Base-by-base conservation (phyloP, 495 filamentous ascomycete genomes). In the Penicillium salamii region DNA sequence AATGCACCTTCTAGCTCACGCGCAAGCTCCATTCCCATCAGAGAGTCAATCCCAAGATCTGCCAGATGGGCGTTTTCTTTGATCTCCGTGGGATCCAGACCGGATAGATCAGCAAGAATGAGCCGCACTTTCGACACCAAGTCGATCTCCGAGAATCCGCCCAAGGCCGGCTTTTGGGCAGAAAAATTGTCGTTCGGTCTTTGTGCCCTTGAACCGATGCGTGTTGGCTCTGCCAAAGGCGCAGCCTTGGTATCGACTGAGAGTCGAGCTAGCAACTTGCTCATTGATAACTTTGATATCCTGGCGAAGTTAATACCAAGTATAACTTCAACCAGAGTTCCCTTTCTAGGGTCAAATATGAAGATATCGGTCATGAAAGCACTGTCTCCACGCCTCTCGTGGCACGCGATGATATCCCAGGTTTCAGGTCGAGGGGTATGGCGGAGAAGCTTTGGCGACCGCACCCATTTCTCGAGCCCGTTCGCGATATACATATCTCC, bases 41-140 rank as follows among this genome's bases (percentile, higher is more conserved):
- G 59, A 1, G 75, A 80, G 37, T 80, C 77, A 28, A 80, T 76
- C 2, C 77, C 75, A 19, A 80, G 19, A 6, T 80, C 72, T 3
- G 62, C 66, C 11, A 77, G 44, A 1, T 62, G 49, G 1, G 49
- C 49, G 29, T 73, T 61, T 17, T 49, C 43, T 23, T 56, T 46
- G 24, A 78, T 68, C 14, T 73, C 68, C 4, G 44, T 36, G 0
- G 51, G 14, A 21, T 71, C 65, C 1, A 75, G 38, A 5, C 74
- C 70, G 9, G 63, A 65, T 1, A 73, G 42, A 3, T 72, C 55
- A 0, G 51, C 60, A 4, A 75, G 13, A 7, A 74, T 49, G 12
- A 32, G 29, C 5, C 29, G 29, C 12, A 32, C 12, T 11, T 32
- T 32, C 29, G 29, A 32, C 12, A 13, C 3, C 29, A 32, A 3